These are phyloP conservation scores for Pneumocystis oryctolagi DNA, from an alignment of 1,139 yeast genomes.

Conservation along the genomic window DNA sequence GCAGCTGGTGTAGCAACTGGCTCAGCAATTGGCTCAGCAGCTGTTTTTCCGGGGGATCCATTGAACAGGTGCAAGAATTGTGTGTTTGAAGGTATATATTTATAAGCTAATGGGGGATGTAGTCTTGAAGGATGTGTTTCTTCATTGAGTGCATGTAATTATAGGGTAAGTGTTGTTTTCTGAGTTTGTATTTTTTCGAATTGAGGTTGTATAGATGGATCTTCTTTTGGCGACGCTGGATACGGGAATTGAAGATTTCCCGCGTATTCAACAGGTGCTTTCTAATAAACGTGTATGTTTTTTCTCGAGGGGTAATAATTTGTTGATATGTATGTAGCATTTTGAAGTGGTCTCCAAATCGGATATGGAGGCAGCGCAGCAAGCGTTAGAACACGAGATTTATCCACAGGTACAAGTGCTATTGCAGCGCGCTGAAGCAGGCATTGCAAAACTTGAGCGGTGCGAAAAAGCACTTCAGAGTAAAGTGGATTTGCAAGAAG, in stretches of 20 bases:
- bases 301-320: background rate
- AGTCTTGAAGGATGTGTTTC: background rate
- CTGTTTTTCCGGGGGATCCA: background rate
- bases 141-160: background rate
- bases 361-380: constrained; percentile 6
- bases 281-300: background rate
- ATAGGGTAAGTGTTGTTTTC: background rate
- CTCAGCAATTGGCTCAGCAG: too few species aligned
- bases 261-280: constrained; percentile 6
- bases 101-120: too few species aligned
- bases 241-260: constrained; percentile 11
- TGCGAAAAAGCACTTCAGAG: constrained; percentile 6
- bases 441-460: constrained; percentile 5
- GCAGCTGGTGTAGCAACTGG: too few species aligned
- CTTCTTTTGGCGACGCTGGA: constrained; percentile 4
- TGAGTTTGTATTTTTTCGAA: background rate
- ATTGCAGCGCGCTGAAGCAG: constrained; percentile 8
- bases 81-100: too few species aligned
- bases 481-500: constrained; percentile 8
- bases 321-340: constrained; percentile 6
- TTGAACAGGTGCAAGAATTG: background rate
- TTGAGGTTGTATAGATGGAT: background rate
- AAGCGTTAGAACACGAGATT: constrained; percentile 6
- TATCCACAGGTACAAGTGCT: constrained; percentile 8
- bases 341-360: constrained; percentile 11